Evolutionary conservation across 2,329 filamentous ascomycete genomes (phyloP).

Genomic region (Metarhizium anisopliae): DNA sequence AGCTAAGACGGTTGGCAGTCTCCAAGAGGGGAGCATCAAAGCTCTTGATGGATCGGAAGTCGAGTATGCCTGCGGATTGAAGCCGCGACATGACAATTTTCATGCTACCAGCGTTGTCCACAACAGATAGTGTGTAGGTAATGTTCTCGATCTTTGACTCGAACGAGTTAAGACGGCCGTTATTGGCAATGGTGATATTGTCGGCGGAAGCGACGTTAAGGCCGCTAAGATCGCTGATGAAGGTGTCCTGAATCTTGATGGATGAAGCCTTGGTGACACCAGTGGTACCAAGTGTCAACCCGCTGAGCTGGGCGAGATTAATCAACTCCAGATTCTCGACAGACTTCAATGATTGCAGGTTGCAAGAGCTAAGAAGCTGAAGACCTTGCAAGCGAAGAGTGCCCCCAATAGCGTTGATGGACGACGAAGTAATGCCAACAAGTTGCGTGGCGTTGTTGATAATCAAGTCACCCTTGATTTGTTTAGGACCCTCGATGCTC

Average conservation of each 20-base stretch:
- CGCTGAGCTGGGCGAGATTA: constrained; percentile 55
- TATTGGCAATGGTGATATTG: constrained; percentile 81
- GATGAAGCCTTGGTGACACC: constrained; percentile 57
- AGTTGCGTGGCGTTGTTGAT: constrained; percentile 53
- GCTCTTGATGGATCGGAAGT: constrained; percentile 65
- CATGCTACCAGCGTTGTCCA: constrained; percentile 70
- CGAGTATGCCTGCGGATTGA: constrained; percentile 39
- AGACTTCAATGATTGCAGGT: constrained; percentile 53
- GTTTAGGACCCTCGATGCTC: constrained; percentile 48
- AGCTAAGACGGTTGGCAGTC: constrained; percentile 62
- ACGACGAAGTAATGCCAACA: constrained; percentile 50
- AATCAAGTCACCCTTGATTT: constrained; percentile 49
- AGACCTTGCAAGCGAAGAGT: constrained; percentile 61
- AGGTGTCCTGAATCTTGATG: constrained; percentile 78
- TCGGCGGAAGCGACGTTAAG: constrained; percentile 70
- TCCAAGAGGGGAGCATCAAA: constrained; percentile 66
- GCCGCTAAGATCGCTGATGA: constrained; percentile 67
- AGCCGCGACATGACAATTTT: constrained; percentile 70
- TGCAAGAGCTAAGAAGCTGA: constrained; percentile 59
- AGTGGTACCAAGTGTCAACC: constrained; percentile 38
- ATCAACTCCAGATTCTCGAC: constrained; percentile 63
- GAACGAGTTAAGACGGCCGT: constrained; percentile 68
- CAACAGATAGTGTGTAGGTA: constrained; percentile 60
- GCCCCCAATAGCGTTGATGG: constrained; percentile 57
- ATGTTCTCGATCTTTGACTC: constrained; percentile 72